Evolutionary conservation across 768 basidiomycete species (phyloP).

Genomic region (Mrakia blollopis): DNA sequence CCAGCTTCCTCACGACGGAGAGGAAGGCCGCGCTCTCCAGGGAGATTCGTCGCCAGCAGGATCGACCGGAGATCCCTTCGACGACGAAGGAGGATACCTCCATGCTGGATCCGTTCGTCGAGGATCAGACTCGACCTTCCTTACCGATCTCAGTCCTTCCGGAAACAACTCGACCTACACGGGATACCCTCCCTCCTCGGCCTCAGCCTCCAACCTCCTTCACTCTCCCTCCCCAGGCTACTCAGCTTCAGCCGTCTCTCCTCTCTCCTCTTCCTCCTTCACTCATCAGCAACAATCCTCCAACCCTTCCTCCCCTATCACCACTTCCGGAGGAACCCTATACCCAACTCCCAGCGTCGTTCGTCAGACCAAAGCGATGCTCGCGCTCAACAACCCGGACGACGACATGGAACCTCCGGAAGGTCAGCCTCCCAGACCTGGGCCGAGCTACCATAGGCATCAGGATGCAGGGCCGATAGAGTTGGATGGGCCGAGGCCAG

Average conservation of each 20-base stretch:
- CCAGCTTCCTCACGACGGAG: background rate
- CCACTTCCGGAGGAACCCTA: background rate
- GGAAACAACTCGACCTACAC: background rate
- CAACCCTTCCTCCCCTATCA: background rate
- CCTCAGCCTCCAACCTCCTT: background rate
- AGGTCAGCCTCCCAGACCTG: background rate
- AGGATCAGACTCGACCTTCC: background rate
- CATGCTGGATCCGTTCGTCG: conserved; percentile 7
- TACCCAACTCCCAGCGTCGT: conserved; percentile 8
- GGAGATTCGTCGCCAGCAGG: background rate
- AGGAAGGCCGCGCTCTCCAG: background rate
- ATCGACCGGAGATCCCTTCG: conserved; percentile 17
- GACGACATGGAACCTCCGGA: background rate
- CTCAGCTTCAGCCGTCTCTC: background rate
- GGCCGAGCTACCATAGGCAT: conserved; percentile 13
- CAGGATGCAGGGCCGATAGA: conserved; percentile 25
- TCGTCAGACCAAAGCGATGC: conserved; percentile 23
- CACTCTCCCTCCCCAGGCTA: background rate
- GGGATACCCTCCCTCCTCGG: background rate
- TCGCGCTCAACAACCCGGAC: conserved; percentile 21
- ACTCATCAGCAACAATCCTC: background rate
- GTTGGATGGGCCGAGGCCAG: conserved; percentile 17
- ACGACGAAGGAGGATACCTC: conserved; percentile 26
- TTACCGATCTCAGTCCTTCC: background rate
- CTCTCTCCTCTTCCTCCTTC: background rate